Percentiles rank a stretch among this genome's conserved stretches.
phyloP scores from a whole-genome alignment of 345 rosid species.

The Euphorbia tirucalli region DNA sequence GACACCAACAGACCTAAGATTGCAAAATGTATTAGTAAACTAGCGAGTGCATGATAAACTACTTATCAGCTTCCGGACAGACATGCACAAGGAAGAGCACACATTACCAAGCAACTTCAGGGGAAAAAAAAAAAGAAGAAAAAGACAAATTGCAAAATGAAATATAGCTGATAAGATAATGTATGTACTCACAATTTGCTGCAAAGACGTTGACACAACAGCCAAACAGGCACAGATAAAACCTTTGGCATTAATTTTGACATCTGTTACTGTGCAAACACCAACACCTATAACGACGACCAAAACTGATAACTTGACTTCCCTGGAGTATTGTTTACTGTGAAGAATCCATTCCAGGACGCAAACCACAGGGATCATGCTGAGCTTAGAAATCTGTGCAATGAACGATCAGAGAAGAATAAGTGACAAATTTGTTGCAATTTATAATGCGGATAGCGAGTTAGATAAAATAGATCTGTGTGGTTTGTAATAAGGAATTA shows the following conservation, averaged over 20 bases:
- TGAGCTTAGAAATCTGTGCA: slow-evolving; percentile 78
- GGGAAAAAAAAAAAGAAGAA: background rate
- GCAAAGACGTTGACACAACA: slow-evolving; percentile 79
- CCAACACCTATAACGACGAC: slow-evolving; percentile 93
- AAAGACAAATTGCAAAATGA: background rate
- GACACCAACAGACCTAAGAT: background rate
- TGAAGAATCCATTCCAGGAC: slow-evolving; percentile 94
- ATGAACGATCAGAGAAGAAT: background rate
- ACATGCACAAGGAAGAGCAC: background rate
- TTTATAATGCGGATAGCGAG: no score
- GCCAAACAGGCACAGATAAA: slow-evolving; percentile 85
- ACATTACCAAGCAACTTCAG: background rate
- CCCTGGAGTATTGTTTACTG: slow-evolving; percentile 67
- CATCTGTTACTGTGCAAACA: slow-evolving; percentile 93
- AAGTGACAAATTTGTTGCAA: background rate
- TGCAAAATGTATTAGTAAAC: background rate
- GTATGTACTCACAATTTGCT: slow-evolving; percentile 76
- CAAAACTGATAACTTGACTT: slow-evolving; percentile 71
- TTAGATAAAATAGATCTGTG: no score
- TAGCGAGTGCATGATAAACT: background rate
- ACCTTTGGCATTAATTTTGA: slow-evolving; percentile 90
- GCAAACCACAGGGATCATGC: slow-evolving; percentile 97
- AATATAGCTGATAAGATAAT: background rate
- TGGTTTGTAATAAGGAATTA: no score
- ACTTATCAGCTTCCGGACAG: background rate